Base-by-base conservation (phyloP, 2,329 filamentous ascomycete species). In the Penicillium glabrum region DNA sequence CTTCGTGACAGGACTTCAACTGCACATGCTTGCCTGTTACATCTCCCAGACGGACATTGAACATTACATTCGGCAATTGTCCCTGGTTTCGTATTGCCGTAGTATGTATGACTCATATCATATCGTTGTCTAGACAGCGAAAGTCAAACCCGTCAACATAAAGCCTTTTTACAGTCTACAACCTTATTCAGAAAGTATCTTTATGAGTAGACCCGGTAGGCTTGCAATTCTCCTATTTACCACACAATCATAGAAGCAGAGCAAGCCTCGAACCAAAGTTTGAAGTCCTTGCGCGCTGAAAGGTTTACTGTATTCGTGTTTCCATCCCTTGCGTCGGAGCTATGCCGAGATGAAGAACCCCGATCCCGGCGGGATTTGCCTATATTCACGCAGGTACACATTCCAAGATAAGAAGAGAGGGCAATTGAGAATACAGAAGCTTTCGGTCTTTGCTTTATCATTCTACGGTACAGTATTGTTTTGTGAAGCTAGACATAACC, bases 321-420 rank as follows among this genome's bases (percentile, higher is more conserved):
- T 31, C 6, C 16, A 57, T 59, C 64, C 64, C 64, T 66, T 66
- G 64, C 64, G 47, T 66, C 61, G 57, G 63, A 65, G 58, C 49
- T 54, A 66, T 66, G 64, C 50, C 49, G 45, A 23, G 35, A 54
- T 19, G 51, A 54, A 39, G 29, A 56, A 59, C 55, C 49, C 31
- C 47, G 43, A 51, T 29, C 41, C 31, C 37, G 53, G 44, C 45
- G 52, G 45, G 24, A 35, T 19, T 33, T 29, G 39, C 39, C 37
- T 21, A 44, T 21, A 23, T 53, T 43, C n/a, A 45, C 29, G 29
- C 27, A 45, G 33, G 31, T 31, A 51, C 41, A 16, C 56, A 53
- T 60, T 61, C 53, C 54, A 27, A 39, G 33, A 49, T 55, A 43
- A 51, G 21, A 46, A 19, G 26, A 46, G 26, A 29, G 26, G 26